These are phyloP conservation scores for Colletotrichum sp. DNA, from an alignment of 2,329 filamentous ascomycete genomes.

Conservation along the genomic window DNA sequence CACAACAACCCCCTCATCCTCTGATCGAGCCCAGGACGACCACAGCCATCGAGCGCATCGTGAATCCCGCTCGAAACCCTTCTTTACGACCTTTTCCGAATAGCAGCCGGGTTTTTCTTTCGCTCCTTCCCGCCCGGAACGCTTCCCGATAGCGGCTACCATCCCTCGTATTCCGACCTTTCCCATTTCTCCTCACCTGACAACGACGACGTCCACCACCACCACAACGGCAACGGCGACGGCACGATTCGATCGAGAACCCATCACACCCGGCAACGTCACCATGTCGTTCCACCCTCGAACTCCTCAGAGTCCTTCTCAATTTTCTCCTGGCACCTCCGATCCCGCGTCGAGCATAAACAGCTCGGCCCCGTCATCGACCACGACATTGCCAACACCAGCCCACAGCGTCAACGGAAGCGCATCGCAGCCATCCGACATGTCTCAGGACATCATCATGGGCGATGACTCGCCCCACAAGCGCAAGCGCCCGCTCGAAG, in stretches of 20 bases:
- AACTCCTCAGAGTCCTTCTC: slow-evolving; percentile 71
- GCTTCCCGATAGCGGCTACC: not conserved
- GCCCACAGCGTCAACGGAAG: slow-evolving; percentile 67
- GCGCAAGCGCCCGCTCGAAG: slow-evolving; percentile 65
- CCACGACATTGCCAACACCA: slow-evolving; percentile 63
- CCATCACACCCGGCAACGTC: slow-evolving; percentile 35
- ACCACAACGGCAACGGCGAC: slow-evolving; percentile 33
- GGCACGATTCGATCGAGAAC: slow-evolving; percentile 6
- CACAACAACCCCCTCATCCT: slow-evolving; percentile 30
- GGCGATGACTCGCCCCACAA: slow-evolving; percentile 62
- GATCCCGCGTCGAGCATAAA: slow-evolving; percentile 56
- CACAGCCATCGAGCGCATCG: slow-evolving; percentile 25
- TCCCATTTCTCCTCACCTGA: slow-evolving; percentile 24
- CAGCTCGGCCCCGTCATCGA: slow-evolving; percentile 55
- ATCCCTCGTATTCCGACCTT: slow-evolving; percentile 15
- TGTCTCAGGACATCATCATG: slow-evolving; percentile 46
- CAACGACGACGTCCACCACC: slow-evolving; percentile 34
- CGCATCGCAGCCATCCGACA: slow-evolving; percentile 47
- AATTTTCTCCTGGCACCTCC: slow-evolving; percentile 61
- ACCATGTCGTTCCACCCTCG: slow-evolving; percentile 72
- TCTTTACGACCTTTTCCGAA: slow-evolving; percentile 1
- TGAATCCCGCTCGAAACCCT: slow-evolving; percentile 1
- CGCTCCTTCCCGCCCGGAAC: slow-evolving; percentile 19
- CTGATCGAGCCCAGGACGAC: slow-evolving; percentile 18
- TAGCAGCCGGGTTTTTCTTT: not conserved